These are phyloP conservation scores for Zygotorulaspora sp. DNA, from an alignment of 805 yeast genomes.

Conservation along the genomic window DNA sequence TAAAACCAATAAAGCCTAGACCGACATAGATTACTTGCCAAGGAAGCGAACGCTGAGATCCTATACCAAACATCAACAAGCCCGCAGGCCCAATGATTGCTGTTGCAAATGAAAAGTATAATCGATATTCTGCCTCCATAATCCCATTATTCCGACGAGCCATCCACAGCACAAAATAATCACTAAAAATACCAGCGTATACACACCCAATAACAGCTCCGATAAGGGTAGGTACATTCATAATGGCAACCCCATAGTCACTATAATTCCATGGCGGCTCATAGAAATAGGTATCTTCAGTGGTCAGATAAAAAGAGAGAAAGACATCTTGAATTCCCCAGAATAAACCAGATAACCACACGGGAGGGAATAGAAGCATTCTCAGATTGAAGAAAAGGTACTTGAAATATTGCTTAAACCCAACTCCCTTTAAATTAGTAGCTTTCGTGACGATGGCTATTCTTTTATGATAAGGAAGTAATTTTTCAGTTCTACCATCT, in stretches of 20 bases:
- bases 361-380: conserved; percentile 62
- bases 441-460: conserved; percentile 51
- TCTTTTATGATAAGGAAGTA: conserved; percentile 43
- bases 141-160: conserved; percentile 59
- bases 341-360: conserved; percentile 59
- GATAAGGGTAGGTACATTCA: conserved; percentile 67
- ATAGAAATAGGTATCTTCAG: conserved; percentile 64
- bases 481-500: conserved; percentile 42
- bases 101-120: conserved; percentile 53
- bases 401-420: conserved; percentile 58
- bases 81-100: conserved; percentile 58
- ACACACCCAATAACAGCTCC: conserved; percentile 66
- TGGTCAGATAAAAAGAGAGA: conserved; percentile 67
- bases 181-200: conserved; percentile 58
- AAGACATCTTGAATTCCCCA: conserved; percentile 82
- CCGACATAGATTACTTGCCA: conserved; percentile 57
- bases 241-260: conserved; percentile 62
- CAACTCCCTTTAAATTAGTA: conserved; percentile 56
- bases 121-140: conserved; percentile 60
- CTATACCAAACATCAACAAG: conserved; percentile 60
- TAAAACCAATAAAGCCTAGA: conserved; percentile 60
- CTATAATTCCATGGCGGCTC: conserved; percentile 64
- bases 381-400: conserved; percentile 48
- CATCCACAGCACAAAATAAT: conserved; percentile 55
- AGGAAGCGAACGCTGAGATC: conserved; percentile 51